Conservation (phyloP, 2,329 filamentous ascomycete genomes). For the Colletotrichum agaves region DNA sequence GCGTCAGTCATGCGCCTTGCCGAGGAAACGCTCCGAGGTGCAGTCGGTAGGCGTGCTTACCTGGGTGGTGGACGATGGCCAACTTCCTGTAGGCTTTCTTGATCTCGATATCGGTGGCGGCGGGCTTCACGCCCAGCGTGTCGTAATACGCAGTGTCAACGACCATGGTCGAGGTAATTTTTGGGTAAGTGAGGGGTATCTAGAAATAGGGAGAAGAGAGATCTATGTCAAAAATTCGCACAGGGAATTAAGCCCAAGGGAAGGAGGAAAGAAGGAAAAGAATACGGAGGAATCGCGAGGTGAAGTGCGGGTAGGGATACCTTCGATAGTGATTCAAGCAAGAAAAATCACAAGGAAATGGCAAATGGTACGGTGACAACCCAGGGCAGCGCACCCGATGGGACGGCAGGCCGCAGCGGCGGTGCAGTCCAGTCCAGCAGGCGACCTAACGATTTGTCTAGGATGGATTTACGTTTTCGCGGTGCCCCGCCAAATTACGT, state of each 20-base stretch:
- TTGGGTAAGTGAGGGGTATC: slow-evolving; percentile 1
- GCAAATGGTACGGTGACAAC: slow-evolving; percentile 4
- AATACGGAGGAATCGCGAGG: slow-evolving; percentile 3
- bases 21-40: background rate
- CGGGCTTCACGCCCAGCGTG: slow-evolving; percentile 83
- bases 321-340: slow-evolving; percentile 12
- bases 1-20: slow-evolving; percentile 6
- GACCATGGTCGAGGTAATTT: slow-evolving; percentile 71
- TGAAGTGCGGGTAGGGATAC: slow-evolving; percentile 16
- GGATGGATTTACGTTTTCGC: slow-evolving; percentile 38
- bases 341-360: slow-evolving; percentile 21
- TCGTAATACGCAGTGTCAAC: slow-evolving; percentile 92
- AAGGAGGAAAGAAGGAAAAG: background rate
- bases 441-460: slow-evolving; percentile 1
- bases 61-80: slow-evolving; percentile 92
- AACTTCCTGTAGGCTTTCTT: slow-evolving; percentile 97
- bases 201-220: background rate
- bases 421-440: background rate
- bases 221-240: background rate
- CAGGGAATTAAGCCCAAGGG: background rate
- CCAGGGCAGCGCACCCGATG: background rate
- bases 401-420: background rate
- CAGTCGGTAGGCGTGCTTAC: slow-evolving; percentile 54
- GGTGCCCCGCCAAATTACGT: slow-evolving; percentile 41
- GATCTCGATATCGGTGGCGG: slow-evolving; percentile 90